Percentiles rank a stretch among this genome's conserved stretches.
These are phyloP conservation scores for thale cress (Arabidopsis thaliana) DNA, from an alignment of 345 rosid species.

Conservation along the genomic window TAIR10.1 NC_003070.9:19997001-19997500, in stretches of 20 bases:
- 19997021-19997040: not conserved
- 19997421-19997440: slow-evolving; percentile 23
- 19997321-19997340: slow-evolving; percentile 95
- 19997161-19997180: not conserved
- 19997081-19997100: slow-evolving; percentile 1
- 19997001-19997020: slow-evolving; percentile 7
- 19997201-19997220: slow-evolving; percentile 88
- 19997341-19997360: slow-evolving; percentile 72
- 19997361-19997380: not conserved
- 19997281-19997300: slow-evolving; percentile 81
- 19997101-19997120: not conserved
- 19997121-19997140: not conserved
- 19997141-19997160: not conserved
- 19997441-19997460: slow-evolving; percentile 81
- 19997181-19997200: slow-evolving; percentile 1
- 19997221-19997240: slow-evolving; percentile 91
- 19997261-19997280: slow-evolving; percentile 93
- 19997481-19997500: slow-evolving; percentile 80
- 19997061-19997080: not conserved
- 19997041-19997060: slow-evolving; percentile 5
- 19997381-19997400: slow-evolving; percentile 1
- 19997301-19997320: slow-evolving; percentile 98
- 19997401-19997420: slow-evolving; percentile 24
- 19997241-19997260: slow-evolving; percentile 92
- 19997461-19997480: slow-evolving; percentile 88